phyloP scores from a whole-genome alignment of 2,329 filamentous ascomycete genomes.

The Colletotrichum lindemuthianum region DNA sequence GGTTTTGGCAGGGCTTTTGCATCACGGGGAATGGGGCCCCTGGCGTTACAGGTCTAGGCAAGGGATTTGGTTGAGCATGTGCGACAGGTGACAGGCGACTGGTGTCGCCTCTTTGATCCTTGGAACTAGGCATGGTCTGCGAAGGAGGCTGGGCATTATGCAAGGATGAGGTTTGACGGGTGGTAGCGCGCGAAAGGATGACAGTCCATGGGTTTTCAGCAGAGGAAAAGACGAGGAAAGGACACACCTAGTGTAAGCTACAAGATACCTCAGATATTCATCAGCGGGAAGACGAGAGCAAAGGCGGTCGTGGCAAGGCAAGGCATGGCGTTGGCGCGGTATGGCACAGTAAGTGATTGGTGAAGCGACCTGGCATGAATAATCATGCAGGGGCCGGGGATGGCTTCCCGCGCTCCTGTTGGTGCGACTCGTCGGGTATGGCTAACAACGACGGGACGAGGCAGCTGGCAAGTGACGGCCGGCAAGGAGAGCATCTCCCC shows the following conservation, averaged over 20 bases:
- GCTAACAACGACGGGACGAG: neutral
- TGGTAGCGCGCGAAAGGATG: neutral
- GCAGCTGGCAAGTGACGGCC: too few relatives aligned
- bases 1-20: conserved; percentile 17
- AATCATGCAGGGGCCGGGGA: conserved; percentile 27
- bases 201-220: conserved; percentile 1
- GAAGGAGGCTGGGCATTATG: conserved; percentile 2
- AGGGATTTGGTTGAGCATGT: conserved; percentile 18
- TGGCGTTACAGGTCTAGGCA: conserved; percentile 32
- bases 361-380: neutral
- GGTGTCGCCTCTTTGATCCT: conserved; percentile 7
- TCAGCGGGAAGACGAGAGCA: conserved; percentile 11
- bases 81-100: neutral
- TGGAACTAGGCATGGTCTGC: conserved; percentile 22
- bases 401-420: conserved; percentile 15
- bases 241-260: conserved; percentile 4
- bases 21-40: conserved; percentile 19
- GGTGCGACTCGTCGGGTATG: neutral
- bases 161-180: neutral
- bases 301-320: conserved; percentile 3
- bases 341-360: conserved; percentile 3
- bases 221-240: neutral
- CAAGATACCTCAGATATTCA: too few relatives aligned
- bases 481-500: too few relatives aligned
- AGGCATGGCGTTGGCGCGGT: conserved; percentile 2